Evolutionary conservation across 352 stramenopile species (phyloP), one percentile per base, ranked within the genome.

Genomic region (Phytophthora ohioensis): DNA sequence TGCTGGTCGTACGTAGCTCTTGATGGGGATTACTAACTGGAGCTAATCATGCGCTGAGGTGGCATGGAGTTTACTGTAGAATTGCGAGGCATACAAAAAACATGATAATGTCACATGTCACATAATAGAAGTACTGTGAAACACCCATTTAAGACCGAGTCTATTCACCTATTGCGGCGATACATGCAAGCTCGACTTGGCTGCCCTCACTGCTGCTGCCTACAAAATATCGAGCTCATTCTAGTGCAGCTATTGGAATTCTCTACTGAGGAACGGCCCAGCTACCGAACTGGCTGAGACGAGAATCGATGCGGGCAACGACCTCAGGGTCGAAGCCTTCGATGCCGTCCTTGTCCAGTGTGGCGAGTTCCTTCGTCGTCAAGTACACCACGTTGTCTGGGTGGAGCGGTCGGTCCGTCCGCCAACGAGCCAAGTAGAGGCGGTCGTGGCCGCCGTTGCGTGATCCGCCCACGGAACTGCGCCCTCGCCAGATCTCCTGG

Each of bases 321-420:
- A 88, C 60, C 31, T 92, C 82, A n/a, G 72, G 67, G 21, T 80
- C 84, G 67, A 95, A 95, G 5, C 79, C 82, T n/a, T 90, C 77
- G 41, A 89, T 52, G 57, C 87, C 84, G 21, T 81, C 64, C 54
- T 82, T 80, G 69, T 94, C 87, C 63, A 92, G 71, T 8, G 58
- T 71, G 41, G 71, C 67, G 13, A 94, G 75, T 59, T 96, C 88
- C 73, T 92, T 93, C 36, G 81, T 87, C 48, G 90, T 96, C 63
- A 96, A 71, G 64, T 97, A 92, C 17, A 97, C 89, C 17, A 95
- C 69, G 67, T 97, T 97, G 75, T 96, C 90, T 2, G 88, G 87
- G 36, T 77, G 79, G 64, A 94, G 61, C 6, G 87, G 89, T 38
- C 76, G 65, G 10, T 93, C 80, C 42, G 71, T 69, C 21, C 88